A percentile compares a stretch with the other conserved stretches of the same genome.
Conservation (phyloP, 2,329 filamentous ascomycete genomes). For the Emmonsia crescens region DNA sequence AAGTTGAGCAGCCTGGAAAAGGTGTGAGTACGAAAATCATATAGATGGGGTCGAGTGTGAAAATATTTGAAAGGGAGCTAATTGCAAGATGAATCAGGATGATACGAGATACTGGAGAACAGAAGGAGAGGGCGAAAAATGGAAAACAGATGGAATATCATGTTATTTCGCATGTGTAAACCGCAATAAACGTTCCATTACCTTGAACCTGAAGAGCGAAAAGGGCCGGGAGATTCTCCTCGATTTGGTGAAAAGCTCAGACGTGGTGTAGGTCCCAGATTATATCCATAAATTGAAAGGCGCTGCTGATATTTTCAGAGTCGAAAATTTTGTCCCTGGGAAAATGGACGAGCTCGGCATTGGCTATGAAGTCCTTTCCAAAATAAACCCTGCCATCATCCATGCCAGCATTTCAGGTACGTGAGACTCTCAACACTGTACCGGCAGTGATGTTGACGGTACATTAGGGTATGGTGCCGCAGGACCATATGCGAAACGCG, state of each 20-base stretch:
- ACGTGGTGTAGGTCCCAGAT: constrained; percentile 26
- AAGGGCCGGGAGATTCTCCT: constrained; percentile 24
- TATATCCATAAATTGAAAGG: not conserved
- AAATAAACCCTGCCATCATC: constrained; percentile 31
- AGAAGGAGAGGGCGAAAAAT: constrained; percentile 19
- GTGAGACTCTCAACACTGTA: not conserved
- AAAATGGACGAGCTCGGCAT: constrained; percentile 33
- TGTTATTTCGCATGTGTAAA: constrained; percentile 37
- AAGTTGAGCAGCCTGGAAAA: constrained; percentile 30
- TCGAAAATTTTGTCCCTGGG: constrained; percentile 38
- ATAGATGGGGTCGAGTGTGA: constrained; percentile 15
- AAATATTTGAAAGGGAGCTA: not conserved
- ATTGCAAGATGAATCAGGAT: constrained; percentile 12
- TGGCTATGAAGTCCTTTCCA: constrained; percentile 29
- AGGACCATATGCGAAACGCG: constrained; percentile 33
- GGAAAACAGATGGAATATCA: constrained; percentile 25
- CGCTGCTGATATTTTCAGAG: constrained; percentile 10
- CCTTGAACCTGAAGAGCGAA: constrained; percentile 22
- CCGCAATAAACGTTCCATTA: constrained; percentile 35
- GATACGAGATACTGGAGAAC: constrained; percentile 25
- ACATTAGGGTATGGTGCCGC: constrained; percentile 26
- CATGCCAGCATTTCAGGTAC: constrained; percentile 35
- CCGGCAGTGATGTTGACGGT: not conserved
- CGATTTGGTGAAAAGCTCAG: constrained; percentile 25
- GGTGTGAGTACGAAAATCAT: constrained; percentile 19